Base-by-base conservation (phyloP, 1,284 basidiomycete genomes). In the Puccinia hordei region DNA sequence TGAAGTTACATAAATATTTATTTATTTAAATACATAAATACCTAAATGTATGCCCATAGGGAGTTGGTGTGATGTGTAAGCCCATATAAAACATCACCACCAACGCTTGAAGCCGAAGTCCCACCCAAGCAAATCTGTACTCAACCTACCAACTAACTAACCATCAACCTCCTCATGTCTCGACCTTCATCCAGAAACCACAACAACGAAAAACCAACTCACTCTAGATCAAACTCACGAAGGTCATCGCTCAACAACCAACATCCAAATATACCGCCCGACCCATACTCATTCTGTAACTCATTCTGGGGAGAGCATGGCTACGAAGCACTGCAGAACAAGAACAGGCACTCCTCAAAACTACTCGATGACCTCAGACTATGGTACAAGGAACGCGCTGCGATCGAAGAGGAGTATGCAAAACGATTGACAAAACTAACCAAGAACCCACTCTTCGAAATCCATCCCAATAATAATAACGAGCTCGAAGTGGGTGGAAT, bases 341-440 rank as follows among this genome's bases (percentile, higher is more conserved):
- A 79, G 59, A 71, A 49, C 51, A 55, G 44, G 46, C 77, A 79
- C 30, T 78, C 75, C 35, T 69, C 75, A 13, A 79, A 72, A 46
- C 69, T 79, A 38, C 66, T 79, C 30, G 77, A 79, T 4, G 68
- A 79, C 22, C 38, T 79, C 22, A 72, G 77, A 79, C 27, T 59
- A 17, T 79, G 77, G 77, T 79, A 79, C 66, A 79, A 72, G 41
- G 77, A 79, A 72, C 24, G 93, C 83, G 90, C 92, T 13, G 83
- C 88, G 41, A 95, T 98, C 82, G 95, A 99, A 85, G 95, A 98
- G 83, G 96, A 98, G 46, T 98, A 98, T 84, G 91, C 95, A 2
- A 95, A 95, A 87, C 90, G 92, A 51, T 85, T 99, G 13, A 87
- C 89, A 30, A 95, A 93, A 86, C 88, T 99, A 33, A 89, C 94